These are phyloP conservation scores for Linnemannia elongata DNA, from an alignment of 192 early-diverging fungal species.

Conservation along the genomic window DNA sequence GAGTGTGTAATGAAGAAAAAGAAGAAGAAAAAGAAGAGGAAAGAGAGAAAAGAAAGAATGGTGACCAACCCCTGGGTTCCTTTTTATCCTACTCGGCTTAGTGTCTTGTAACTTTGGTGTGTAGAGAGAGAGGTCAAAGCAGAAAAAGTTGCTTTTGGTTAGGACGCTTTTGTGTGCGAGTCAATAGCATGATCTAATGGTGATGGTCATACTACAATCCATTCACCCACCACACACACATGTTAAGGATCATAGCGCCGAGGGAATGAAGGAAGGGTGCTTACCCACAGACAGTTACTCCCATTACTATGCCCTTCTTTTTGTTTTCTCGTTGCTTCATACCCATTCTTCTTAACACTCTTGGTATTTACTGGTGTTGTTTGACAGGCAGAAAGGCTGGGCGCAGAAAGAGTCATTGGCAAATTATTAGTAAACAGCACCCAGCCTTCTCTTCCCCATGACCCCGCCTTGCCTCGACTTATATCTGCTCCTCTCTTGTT, in stretches of 20 bases:
- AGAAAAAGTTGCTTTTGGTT: background rate
- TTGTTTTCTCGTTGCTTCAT: too few species aligned
- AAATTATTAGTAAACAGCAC: too few species aligned
- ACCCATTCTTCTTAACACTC: too few species aligned
- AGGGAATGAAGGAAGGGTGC: background rate
- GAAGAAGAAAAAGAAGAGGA: slow-evolving; percentile 3
- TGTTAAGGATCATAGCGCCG: background rate
- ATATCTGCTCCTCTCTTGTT: background rate
- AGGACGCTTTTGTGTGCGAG: background rate
- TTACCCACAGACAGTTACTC: too few species aligned
- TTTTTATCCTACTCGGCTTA: background rate
- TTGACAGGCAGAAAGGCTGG: too few species aligned
- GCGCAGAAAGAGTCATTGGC: too few species aligned
- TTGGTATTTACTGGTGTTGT: too few species aligned
- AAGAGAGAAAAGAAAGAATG: background rate
- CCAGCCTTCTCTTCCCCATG: background rate
- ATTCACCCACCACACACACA: too few species aligned
- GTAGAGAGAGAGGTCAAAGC: background rate
- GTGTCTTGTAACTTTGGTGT: background rate
- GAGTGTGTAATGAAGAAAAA: background rate
- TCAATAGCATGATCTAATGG: slow-evolving; percentile 7
- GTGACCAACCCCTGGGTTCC: background rate
- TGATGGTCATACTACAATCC: background rate
- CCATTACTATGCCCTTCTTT: too few species aligned
- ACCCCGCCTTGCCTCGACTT: background rate